Evolutionary conservation across 2,329 filamentous ascomycete genomes (phyloP), one percentile per base, ranked within the genome.

Genomic region (Lizonia empirigonia): DNA sequence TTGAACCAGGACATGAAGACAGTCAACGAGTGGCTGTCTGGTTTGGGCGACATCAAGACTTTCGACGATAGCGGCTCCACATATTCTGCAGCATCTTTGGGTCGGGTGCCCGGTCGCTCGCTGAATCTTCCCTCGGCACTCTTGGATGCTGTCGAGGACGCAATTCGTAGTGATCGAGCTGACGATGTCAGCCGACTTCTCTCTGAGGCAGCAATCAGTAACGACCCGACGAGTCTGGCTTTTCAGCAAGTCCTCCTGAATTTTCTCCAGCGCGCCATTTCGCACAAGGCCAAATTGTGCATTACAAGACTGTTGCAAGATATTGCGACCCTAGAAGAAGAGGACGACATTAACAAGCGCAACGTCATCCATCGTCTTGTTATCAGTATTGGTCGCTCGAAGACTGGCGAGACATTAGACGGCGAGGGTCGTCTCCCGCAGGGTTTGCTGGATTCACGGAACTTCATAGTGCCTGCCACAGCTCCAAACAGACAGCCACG

Each of bases 351-450:
- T 68, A 96, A 97, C 74, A 87, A 88, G 64, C 87, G 94, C 10
- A 99, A 97, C 70, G 94, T 91, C 70, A 85, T 99, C 39, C 94
- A 99, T 71, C 87, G 94, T 7, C 80, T 97, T 2, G 88, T 99
- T 33, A 95, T 97, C 53, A 87, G 92, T 16, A 95, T 97, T 62
- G 92, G 93, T 15, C 86, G 93, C 39, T 85, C 87, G 10, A 83
- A 85, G 61, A 80, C 82, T 12, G 80, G 81, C 7, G 78, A 80
- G 27, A 76, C 77, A 38, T 64, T 60, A 35, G 68, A 60, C 40
- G 68, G 57, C n/a, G 83, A 83, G 0, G 80, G 81, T 16, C 76
- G 82, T 29, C 81, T 74, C 75, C 67, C 77, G 4, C 74, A 78
- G 47, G 75, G 76, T 35, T 73, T 78, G 16, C 63, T 74, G 1